Base-by-base conservation (phyloP, 1,284 basidiomycete species). In the Melampsora larici-populina region DNA sequence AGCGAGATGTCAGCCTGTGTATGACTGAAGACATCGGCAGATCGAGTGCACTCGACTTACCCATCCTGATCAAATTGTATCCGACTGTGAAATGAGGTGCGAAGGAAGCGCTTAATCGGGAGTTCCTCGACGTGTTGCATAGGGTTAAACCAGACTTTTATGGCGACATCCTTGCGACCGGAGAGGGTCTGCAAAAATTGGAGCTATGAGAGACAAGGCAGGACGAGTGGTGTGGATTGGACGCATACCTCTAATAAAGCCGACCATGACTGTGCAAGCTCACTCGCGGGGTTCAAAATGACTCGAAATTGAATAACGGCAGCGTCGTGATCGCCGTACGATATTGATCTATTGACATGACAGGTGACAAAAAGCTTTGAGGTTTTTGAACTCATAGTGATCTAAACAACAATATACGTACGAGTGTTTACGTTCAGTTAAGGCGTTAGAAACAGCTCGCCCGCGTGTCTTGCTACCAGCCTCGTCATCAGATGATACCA, bases 81-180 rank as follows among this genome's bases (percentile, higher is more conserved):
- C 6, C 84, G 83, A 15, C 89, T 86, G 1, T 87, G 84, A 1
- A 94, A 85, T 67, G 89, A 90, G 81, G 90, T 93, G 3, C 92
- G 90, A 83, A 97, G 97, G 86, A 97, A 99, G n/a, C 91, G 88
- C 84, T 96, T 97, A 60, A 98, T 85, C 0, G 94, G 94, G 63
- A 97, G 86, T 84, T 97, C 92, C 6, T 82, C 82, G 8, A 86
- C 81, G 70, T 88, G 87, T 31, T 85, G 85, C 0, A 86, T 84
- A 0, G 94, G 93, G 81, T 93, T 92, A 21, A 96, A 83, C 81
- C 91, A 88, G 36, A 97, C 86, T 78, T 91, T 88, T 15, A 93
- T 86, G 80, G 88, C 88, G 0, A 91, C 87, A 49, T 84, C 82
- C 18, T 84, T 82, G 67, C 87, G 82, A 13, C 83, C 79, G 6